A percentile compares a stretch with the other conserved stretches of the same genome.
Conservation (phyloP, 169 alveolate species). For the Fabrea salina region DNA sequence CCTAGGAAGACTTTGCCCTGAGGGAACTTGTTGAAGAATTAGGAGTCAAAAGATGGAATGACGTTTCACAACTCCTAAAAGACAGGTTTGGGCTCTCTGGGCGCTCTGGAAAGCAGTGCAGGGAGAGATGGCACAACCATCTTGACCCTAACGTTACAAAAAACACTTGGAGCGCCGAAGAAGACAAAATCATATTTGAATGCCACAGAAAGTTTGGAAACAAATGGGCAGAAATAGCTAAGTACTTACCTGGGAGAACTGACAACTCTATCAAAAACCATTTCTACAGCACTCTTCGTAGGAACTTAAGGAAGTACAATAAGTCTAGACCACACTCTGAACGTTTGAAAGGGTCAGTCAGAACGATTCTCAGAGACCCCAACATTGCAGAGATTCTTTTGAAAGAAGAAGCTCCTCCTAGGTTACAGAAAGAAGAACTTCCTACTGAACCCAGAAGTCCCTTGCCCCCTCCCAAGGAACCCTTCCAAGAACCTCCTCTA, state of each 20-base stretch:
- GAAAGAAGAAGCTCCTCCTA: not conserved
- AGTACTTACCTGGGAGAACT: slow-evolving; percentile 82
- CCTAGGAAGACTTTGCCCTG: slow-evolving; percentile 25
- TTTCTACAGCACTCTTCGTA: slow-evolving; percentile 67
- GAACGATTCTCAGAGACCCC: slow-evolving; percentile 27
- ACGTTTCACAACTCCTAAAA: slow-evolving; percentile 15
- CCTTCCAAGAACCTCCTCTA: too few species aligned
- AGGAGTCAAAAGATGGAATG: slow-evolving; percentile 33
- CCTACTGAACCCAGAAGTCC: too few species aligned
- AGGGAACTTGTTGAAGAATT: slow-evolving; percentile 25
- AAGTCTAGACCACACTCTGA: slow-evolving; percentile 15
- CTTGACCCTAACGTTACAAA: slow-evolving; percentile 74
- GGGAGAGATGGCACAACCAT: slow-evolving; percentile 88
- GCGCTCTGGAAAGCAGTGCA: slow-evolving; percentile 78
- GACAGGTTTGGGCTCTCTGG: slow-evolving; percentile 1
- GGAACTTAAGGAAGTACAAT: slow-evolving; percentile 42
- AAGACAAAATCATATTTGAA: slow-evolving; percentile 67
- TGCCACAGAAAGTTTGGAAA: slow-evolving; percentile 73
- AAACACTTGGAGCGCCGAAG: slow-evolving; percentile 69
- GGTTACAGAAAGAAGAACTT: not conserved
- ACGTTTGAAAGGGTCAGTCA: slow-evolving; percentile 24
- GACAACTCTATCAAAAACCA: slow-evolving; percentile 87
- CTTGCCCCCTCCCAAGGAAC: too few species aligned
- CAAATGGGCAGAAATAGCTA: slow-evolving; percentile 87
- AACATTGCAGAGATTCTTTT: not conserved